phyloP scores from a whole-genome alignment of 441 rosid species.

The Biscutella laevigata region DNA sequence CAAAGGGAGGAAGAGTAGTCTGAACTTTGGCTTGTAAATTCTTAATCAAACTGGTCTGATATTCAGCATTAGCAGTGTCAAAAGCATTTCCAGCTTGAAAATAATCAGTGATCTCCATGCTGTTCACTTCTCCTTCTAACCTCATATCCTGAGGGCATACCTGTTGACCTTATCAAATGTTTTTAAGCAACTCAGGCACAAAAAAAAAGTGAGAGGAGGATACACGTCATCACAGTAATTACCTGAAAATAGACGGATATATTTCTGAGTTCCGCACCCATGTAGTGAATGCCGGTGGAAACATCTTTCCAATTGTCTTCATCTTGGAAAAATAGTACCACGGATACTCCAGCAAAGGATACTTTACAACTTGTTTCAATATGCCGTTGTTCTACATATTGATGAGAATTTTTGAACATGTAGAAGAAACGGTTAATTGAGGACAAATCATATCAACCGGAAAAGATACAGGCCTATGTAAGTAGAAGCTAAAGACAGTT shows the following conservation, averaged over 20 bases:
- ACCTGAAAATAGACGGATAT: slow-evolving; percentile 68
- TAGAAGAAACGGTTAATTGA: not conserved
- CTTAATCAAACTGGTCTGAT: slow-evolving; percentile 30
- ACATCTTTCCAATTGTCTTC: slow-evolving; percentile 34
- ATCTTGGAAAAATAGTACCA: slow-evolving; percentile 61
- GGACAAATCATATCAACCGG: slow-evolving; percentile 3
- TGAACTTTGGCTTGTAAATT: slow-evolving; percentile 61
- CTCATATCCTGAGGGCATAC: slow-evolving; percentile 62
- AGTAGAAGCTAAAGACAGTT: not conserved
- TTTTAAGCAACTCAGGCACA: slow-evolving; percentile 17
- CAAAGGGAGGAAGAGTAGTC: slow-evolving; percentile 54
- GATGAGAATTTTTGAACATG: slow-evolving; percentile 6
- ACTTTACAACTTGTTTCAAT: slow-evolving; percentile 67
- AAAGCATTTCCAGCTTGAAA: slow-evolving; percentile 25
- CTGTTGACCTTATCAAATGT: slow-evolving; percentile 52
- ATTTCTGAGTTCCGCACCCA: slow-evolving; percentile 62
- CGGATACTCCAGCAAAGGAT: slow-evolving; percentile 60
- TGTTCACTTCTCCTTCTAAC: slow-evolving; percentile 58
- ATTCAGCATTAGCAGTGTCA: slow-evolving; percentile 20
- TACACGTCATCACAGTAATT: slow-evolving; percentile 27
- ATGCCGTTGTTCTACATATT: slow-evolving; percentile 67
- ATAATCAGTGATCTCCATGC: slow-evolving; percentile 61
- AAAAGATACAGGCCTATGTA: slow-evolving; percentile 6
- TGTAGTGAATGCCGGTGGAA: slow-evolving; percentile 42
- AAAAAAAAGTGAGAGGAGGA: slow-evolving; percentile 16